A percentile compares a stretch with the other conserved stretches of the same genome.
These are phyloP conservation scores for Apiospora malaysiana DNA, from an alignment of 2,329 filamentous ascomycete genomes.

Conservation along the genomic window DNA sequence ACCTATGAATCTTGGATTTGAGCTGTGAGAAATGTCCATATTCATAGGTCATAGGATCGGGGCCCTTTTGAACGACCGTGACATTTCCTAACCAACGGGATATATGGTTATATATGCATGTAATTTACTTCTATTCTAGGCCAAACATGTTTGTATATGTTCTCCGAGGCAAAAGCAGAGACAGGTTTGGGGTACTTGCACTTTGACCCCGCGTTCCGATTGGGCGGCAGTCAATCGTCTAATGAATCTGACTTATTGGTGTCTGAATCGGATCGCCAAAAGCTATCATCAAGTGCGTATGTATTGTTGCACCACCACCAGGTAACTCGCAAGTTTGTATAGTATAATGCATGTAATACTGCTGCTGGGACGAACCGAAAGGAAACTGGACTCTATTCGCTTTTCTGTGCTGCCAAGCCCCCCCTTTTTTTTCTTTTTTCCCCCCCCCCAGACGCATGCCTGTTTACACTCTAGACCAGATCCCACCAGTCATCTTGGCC, in stretches of 20 bases:
- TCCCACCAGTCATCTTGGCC: neutral
- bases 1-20: too few species aligned
- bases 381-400: neutral
- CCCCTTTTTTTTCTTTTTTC: too few species aligned
- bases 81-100: neutral
- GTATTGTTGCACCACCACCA: neutral
- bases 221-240: neutral
- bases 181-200: neutral
- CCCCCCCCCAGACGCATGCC: neutral
- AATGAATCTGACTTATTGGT: conserved; percentile 5
- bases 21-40: too few species aligned
- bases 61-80: too few species aligned
- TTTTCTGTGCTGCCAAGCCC: neutral
- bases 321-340: neutral
- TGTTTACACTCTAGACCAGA: neutral
- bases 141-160: neutral
- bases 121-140: neutral
- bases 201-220: neutral
- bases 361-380: neutral
- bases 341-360: neutral
- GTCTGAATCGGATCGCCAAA: neutral
- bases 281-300: neutral
- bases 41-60: too few species aligned
- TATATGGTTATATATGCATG: neutral
- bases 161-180: neutral